These are phyloP conservation scores for Rhodotorula babjevae DNA, from an alignment of 768 basidiomycete species.

Conservation along the genomic window DNA sequence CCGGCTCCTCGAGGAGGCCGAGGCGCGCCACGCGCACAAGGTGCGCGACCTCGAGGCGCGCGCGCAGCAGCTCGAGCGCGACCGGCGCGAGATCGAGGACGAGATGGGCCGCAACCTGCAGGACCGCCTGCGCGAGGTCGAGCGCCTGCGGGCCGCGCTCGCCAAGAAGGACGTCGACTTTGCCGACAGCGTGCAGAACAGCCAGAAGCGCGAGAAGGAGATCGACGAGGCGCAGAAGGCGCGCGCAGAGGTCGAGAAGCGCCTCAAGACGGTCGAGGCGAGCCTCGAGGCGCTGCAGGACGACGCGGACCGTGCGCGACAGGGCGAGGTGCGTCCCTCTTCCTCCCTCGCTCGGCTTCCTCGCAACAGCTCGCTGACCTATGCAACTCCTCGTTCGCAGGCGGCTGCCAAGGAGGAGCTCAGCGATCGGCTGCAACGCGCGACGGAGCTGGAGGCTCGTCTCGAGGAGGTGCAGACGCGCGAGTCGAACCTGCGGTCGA, in stretches of 20 bases:
- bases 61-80: constrained; percentile 65
- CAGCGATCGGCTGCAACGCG: constrained; percentile 54
- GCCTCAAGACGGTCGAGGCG: constrained; percentile 46
- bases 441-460: constrained; percentile 59
- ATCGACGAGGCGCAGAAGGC: constrained; percentile 57
- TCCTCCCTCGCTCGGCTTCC: background rate
- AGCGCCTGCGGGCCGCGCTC: constrained; percentile 38
- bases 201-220: constrained; percentile 63
- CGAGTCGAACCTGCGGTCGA: constrained; percentile 65
- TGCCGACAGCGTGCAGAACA: constrained; percentile 61
- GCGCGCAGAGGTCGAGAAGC: constrained; percentile 49
- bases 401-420: constrained; percentile 52
- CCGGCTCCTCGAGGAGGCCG: constrained; percentile 63
- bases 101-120: constrained; percentile 78
- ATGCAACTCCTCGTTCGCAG: constrained; percentile 45
- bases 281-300: constrained; percentile 53
- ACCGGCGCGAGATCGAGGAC: constrained; percentile 78
- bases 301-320: constrained; percentile 53
- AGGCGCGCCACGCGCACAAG: constrained; percentile 50
- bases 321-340: constrained; percentile 58
- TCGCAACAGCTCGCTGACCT: background rate
- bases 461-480: constrained; percentile 63
- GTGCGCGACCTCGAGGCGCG: constrained; percentile 66
- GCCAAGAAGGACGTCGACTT: constrained; percentile 41
- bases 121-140: constrained; percentile 42